These are phyloP conservation scores for Pythium pyrilobum DNA, from an alignment of 352 stramenopile species.

Conservation along the genomic window DNA sequence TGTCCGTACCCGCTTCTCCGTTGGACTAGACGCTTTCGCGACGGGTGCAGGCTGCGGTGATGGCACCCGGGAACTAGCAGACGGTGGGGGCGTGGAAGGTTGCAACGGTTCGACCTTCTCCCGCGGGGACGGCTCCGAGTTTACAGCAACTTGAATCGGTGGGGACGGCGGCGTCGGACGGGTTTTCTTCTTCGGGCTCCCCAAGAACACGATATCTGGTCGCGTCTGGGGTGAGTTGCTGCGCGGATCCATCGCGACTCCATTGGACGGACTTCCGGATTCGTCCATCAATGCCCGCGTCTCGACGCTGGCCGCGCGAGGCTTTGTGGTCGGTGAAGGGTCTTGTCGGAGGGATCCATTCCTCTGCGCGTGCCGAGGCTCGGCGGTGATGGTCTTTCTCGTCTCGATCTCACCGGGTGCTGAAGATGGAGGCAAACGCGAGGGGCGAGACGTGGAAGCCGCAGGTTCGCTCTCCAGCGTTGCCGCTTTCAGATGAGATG, in stretches of 20 bases:
- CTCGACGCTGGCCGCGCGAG: slow-evolving; percentile 10
- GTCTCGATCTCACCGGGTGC: not conserved
- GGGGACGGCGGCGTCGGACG: slow-evolving; percentile 4
- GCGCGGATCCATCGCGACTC: not conserved
- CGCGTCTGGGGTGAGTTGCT: not conserved
- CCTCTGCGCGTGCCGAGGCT: not conserved
- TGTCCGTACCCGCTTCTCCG: not conserved
- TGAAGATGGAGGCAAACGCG: not conserved
- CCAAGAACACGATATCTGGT: slow-evolving; percentile 17
- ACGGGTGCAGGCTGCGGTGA: not conserved
- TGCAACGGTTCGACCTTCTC: not conserved
- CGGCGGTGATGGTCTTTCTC: not conserved
- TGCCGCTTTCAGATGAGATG: not conserved
- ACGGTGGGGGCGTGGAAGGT: not conserved
- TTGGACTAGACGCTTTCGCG: not conserved
- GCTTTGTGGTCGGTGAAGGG: slow-evolving; percentile 5
- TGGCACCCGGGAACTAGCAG: not conserved
- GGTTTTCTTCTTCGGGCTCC: slow-evolving; percentile 11
- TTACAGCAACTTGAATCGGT: not conserved
- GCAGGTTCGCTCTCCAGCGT: not conserved
- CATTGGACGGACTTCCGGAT: not conserved
- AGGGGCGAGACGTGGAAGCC: not conserved
- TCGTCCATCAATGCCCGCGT: slow-evolving; percentile 9
- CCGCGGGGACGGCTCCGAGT: not conserved
- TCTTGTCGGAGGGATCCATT: slow-evolving; percentile 11